Conservation (phyloP, 1,139 yeast species). For the Blastobotrys aristatus region DNA sequence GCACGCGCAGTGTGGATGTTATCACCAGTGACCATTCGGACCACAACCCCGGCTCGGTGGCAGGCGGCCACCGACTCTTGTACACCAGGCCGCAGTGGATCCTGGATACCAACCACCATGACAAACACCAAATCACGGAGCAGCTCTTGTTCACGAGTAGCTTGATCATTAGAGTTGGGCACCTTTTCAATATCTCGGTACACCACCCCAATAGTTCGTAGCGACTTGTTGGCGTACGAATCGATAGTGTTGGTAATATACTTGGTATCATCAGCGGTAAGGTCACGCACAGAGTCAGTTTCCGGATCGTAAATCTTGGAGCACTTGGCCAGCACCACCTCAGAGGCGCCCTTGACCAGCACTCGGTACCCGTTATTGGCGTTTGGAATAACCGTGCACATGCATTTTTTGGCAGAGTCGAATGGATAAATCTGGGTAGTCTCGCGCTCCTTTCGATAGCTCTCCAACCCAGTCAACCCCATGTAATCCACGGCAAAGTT, state of each 20-base stretch:
- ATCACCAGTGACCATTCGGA: constrained; percentile 98
- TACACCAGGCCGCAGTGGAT: constrained; percentile 91
- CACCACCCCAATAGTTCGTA: constrained; percentile 80
- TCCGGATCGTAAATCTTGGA: constrained; percentile 22
- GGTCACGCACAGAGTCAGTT: constrained; percentile 32
- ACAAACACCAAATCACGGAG: constrained; percentile 36
- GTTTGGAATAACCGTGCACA: constrained; percentile 61
- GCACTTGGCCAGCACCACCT: constrained; percentile 66
- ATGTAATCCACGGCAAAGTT: constrained; percentile 59
- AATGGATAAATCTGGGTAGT: constrained; percentile 78
- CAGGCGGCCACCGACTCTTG: constrained; percentile 81
- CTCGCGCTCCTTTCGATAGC: constrained; percentile 38
- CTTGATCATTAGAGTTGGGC: constrained; percentile 24
- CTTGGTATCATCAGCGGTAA: constrained; percentile 34
- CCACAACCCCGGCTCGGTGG: constrained; percentile 85
- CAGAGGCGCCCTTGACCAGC: constrained; percentile 91
- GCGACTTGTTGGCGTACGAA: constrained; percentile 65
- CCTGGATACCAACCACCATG: constrained; percentile 85
- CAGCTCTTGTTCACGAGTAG: constrained; percentile 21
- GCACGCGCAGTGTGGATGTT: constrained; percentile 86
- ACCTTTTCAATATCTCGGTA: constrained; percentile 56
- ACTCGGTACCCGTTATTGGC: constrained; percentile 47
- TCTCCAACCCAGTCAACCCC: constrained; percentile 40
- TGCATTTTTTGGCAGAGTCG: constrained; percentile 91
- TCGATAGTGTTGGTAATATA: constrained; percentile 47